Conservation (phyloP, 2,329 filamentous ascomycete species). For the Sphaerulina populicola region DNA sequence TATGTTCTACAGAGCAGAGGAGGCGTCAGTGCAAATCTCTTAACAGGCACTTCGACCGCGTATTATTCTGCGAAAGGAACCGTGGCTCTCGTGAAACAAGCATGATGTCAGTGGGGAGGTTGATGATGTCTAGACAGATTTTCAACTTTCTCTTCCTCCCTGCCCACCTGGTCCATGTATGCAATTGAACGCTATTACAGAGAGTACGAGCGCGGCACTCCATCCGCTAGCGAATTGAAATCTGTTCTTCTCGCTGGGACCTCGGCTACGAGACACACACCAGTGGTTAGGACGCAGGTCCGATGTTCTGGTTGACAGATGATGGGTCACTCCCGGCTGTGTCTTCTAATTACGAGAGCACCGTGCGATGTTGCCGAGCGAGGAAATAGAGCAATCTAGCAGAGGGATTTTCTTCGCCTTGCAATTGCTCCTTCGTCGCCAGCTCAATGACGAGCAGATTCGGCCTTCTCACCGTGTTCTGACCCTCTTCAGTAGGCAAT, state of each 20-base stretch:
- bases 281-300: background rate
- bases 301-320: background rate
- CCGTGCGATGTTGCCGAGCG: background rate
- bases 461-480: too few species aligned
- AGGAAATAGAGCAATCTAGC: background rate
- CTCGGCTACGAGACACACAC: background rate
- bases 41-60: background rate
- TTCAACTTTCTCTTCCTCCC: conserved; percentile 33
- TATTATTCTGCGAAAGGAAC: background rate
- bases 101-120: conserved; percentile 1
- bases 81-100: conserved; percentile 2
- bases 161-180: background rate
- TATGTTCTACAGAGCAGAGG: conserved; percentile 37
- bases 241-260: background rate
- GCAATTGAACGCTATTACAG: too few species aligned
- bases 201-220: too few species aligned
- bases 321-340: background rate
- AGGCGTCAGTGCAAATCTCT: background rate
- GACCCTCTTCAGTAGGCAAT: too few species aligned
- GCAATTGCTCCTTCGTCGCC: too few species aligned
- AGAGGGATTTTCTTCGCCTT: too few species aligned
- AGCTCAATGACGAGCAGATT: too few species aligned
- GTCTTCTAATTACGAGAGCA: background rate
- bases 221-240: background rate
- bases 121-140: conserved; percentile 34